These are phyloP conservation scores for Talaromyces verruculosus DNA, from an alignment of 2,329 filamentous ascomycete genomes.

Conservation along the genomic window DNA sequence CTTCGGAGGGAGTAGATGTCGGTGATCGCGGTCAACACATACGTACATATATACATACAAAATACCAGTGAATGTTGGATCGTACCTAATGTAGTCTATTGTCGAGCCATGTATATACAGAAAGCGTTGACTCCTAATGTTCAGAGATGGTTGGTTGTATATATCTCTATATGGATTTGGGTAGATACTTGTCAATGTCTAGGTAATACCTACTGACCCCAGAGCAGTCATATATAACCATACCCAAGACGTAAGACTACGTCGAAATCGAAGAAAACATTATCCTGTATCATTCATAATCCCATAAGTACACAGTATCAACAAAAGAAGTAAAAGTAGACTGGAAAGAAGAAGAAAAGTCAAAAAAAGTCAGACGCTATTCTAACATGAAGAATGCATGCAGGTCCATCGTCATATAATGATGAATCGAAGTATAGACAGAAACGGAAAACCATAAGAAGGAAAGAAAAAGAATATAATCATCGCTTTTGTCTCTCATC, in stretches of 20 bases:
- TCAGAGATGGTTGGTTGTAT: background rate
- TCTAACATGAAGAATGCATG: conserved; percentile 15
- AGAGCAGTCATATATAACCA: background rate
- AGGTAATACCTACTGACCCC: no score
- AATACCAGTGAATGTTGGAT: background rate
- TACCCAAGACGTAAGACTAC: background rate
- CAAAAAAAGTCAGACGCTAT: conserved; percentile 11
- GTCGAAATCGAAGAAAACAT: background rate
- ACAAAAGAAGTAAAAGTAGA: conserved; percentile 9
- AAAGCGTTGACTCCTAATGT: background rate
- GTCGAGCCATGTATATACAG: background rate
- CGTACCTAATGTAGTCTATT: background rate
- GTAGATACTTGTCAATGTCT: no score
- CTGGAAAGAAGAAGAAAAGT: background rate
- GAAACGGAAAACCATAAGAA: background rate
- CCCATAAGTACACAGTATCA: conserved; percentile 5
- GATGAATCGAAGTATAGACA: conserved; percentile 6
- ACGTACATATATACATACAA: background rate
- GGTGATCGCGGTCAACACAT: background rate
- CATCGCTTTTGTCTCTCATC: conserved; percentile 2
- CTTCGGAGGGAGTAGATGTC: background rate
- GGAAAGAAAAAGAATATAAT: background rate
- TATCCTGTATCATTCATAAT: conserved; percentile 13
- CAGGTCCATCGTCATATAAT: background rate
- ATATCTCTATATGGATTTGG: background rate